phyloP scores from a whole-genome alignment of 2,329 filamentous ascomycete species.

The Leptoxyphium fumago region DNA sequence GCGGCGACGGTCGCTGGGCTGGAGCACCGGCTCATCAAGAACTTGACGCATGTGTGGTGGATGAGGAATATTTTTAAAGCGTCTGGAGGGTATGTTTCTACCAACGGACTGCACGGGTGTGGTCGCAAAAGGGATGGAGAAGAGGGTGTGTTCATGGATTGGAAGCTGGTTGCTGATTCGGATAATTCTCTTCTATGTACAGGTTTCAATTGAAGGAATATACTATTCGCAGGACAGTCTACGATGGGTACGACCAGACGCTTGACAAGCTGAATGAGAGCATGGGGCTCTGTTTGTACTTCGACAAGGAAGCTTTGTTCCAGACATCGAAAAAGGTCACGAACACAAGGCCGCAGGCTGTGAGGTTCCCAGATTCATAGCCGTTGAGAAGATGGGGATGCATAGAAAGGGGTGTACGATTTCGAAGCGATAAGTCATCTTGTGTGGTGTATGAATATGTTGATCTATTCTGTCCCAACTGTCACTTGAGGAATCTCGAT shows the following conservation, averaged over 20 bases:
- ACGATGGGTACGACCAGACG: conserved; percentile 52
- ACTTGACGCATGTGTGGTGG: conserved; percentile 40
- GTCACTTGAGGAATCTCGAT: too few relatives aligned
- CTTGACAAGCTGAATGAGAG: conserved; percentile 59
- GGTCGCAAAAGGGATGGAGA: not conserved
- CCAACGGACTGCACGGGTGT: not conserved
- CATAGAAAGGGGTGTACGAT: too few relatives aligned
- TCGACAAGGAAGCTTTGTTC: not conserved
- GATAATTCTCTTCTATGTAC: too few relatives aligned
- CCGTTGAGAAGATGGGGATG: too few relatives aligned
- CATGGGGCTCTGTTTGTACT: conserved; percentile 45
- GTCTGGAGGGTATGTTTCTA: conserved; percentile 11
- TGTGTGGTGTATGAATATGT: not conserved
- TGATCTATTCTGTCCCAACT: not conserved
- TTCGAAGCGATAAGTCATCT: too few relatives aligned
- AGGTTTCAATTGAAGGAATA: conserved; percentile 11
- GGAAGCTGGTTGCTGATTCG: not conserved
- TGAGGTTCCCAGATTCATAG: too few relatives aligned
- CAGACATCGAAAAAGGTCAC: not conserved
- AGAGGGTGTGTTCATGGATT: not conserved
- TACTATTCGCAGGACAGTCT: conserved; percentile 26
- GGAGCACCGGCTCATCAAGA: conserved; percentile 60
- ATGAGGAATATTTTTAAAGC: conserved; percentile 24
- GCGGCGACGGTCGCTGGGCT: conserved; percentile 49
- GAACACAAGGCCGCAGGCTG: too few relatives aligned